Evolutionary conservation across 257 asterid genomes (phyloP).

Genomic region (Verbascum thapsus): DNA sequence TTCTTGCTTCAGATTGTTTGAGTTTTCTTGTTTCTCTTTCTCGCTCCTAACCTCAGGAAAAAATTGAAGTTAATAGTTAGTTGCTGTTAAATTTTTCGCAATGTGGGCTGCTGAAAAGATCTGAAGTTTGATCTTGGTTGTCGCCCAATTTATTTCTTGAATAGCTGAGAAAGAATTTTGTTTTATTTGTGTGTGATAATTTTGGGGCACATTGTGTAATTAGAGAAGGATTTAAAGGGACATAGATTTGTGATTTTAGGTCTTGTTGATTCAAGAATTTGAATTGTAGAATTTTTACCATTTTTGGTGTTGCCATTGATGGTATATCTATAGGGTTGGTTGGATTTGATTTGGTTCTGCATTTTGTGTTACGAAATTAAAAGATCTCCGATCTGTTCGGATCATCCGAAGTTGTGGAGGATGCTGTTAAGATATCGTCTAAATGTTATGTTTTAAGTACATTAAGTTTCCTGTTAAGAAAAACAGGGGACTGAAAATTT

Average conservation of each 20-base stretch:
- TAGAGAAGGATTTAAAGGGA: slow-evolving; percentile 6
- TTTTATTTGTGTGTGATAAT: not conserved
- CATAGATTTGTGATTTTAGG: slow-evolving; percentile 21
- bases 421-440: slow-evolving; percentile 42
- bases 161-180: no score
- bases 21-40: slow-evolving; percentile 27
- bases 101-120: slow-evolving; percentile 49
- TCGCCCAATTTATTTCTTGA: slow-evolving; percentile 22
- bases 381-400: slow-evolving; percentile 25
- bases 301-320: slow-evolving; percentile 15
- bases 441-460: slow-evolving; percentile 45
- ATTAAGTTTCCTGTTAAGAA: slow-evolving; percentile 53
- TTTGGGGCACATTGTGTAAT: slow-evolving; percentile 12
- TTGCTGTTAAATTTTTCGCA: slow-evolving; percentile 36
- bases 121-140: slow-evolving; percentile 46
- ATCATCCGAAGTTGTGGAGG: slow-evolving; percentile 20
- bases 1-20: slow-evolving; percentile 27
- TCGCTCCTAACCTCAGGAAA: slow-evolving; percentile 15
- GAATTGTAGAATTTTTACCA: slow-evolving; percentile 1
- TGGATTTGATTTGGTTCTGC: not conserved
- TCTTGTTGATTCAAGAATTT: slow-evolving; percentile 15
- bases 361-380: slow-evolving; percentile 15
- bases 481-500: slow-evolving; percentile 46
- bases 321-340: not conserved
- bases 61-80: not conserved